Evolutionary conservation across 1,139 yeast genomes (phyloP).

Genomic region (Candida neerlandica): DNA sequence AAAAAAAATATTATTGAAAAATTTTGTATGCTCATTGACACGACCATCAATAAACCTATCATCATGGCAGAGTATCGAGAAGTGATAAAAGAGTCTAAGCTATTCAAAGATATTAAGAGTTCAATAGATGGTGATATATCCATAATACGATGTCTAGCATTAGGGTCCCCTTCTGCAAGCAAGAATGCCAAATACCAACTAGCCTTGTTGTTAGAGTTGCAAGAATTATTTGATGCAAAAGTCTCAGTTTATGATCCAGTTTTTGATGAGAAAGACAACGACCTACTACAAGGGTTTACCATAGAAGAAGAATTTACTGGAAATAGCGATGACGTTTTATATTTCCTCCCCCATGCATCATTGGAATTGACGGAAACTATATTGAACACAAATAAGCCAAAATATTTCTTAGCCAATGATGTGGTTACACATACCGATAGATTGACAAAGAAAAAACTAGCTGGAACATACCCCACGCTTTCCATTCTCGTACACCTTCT

Average conservation of each 20-base stretch:
- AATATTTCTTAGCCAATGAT: slow-evolving; percentile 50
- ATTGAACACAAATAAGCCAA: slow-evolving; percentile 34
- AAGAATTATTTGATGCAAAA: slow-evolving; percentile 20
- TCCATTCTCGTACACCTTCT: slow-evolving; percentile 41
- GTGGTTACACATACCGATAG: slow-evolving; percentile 55
- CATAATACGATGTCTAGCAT: slow-evolving; percentile 65
- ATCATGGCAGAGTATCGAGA: slow-evolving; percentile 8
- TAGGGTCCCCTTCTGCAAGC: slow-evolving; percentile 66
- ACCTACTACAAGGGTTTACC: slow-evolving; percentile 23
- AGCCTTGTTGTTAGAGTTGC: slow-evolving; percentile 52
- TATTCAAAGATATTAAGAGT: slow-evolving; percentile 24
- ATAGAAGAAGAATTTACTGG: slow-evolving; percentile 27
- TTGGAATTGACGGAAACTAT: slow-evolving; percentile 54
- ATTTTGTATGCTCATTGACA: not conserved
- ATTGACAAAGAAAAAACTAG: slow-evolving; percentile 42
- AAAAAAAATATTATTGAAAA: not conserved
- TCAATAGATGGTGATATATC: slow-evolving; percentile 16
- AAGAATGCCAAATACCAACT: slow-evolving; percentile 65
- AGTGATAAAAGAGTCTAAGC: slow-evolving; percentile 23
- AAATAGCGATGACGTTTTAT: slow-evolving; percentile 37
- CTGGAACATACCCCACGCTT: slow-evolving; percentile 41
- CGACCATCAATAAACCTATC: not conserved
- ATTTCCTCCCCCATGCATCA: slow-evolving; percentile 78
- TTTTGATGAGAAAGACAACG: slow-evolving; percentile 48
- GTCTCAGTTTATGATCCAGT: slow-evolving; percentile 68